Base-by-base conservation (phyloP, 768 basidiomycete genomes). In the Pisolithus sp. region DNA sequence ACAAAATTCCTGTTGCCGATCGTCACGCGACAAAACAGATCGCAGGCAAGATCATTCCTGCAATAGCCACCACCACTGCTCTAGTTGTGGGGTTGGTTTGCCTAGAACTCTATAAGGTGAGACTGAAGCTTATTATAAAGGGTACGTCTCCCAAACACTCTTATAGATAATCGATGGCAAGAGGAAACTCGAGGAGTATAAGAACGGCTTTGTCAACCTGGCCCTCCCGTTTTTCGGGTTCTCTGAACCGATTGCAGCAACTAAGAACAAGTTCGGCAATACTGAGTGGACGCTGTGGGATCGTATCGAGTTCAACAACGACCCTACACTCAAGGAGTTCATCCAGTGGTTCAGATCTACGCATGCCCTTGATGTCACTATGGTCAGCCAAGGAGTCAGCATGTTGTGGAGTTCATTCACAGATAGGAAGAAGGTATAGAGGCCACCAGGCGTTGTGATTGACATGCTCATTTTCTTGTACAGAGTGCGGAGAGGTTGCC, bases 241-340 rank as follows among this genome's bases (percentile, higher is more conserved):
- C 77, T 97, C 94, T 2, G 96, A 99, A 62, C 96, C 96, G 10
- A 90, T 98, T 56, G 85, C 83, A 4, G 92, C 93, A 18, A 62
- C 79, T 55, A 97, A 95, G 76, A 76, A 82, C 57, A 95, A 93
- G 78, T 97, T 93, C 66, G 83, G 85, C 50, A 68, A 76, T 41
- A 88, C 80, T 1, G 92, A 95, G 57, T 99, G 95, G 95, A 97
- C 96, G 4, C 78, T 99, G 38, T 98, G 95, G 95, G 93, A 98
- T 71, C 85, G 95, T 49, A 91, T 98, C 73, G 87, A 92, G 69
- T 90, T 99, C 70, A 77, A 81, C 63, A 83, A 86, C 60, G 85
- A 98, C 66, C 90, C 93, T 4, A 90, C 93, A 5, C 77, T 99
- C 53, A 75, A 85, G 61, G 85, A 96, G 17, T 82, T 99, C 64